Percentiles rank a stretch among this genome's conserved stretches.
Conservation (phyloP, 2,329 filamentous ascomycete genomes). For the Epichloe hybrida region DNA sequence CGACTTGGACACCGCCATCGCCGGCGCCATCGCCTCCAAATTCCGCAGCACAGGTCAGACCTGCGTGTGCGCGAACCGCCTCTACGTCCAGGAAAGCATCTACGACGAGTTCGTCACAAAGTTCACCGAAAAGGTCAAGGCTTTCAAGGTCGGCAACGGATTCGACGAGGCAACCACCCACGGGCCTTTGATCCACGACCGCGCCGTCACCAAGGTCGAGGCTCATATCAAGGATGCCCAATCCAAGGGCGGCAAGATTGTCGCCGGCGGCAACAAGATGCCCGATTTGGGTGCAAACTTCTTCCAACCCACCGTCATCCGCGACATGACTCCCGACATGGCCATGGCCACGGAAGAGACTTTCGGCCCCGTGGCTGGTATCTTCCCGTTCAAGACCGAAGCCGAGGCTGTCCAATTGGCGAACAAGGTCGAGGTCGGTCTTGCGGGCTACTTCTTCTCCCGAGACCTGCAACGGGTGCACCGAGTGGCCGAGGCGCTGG, state of each 20-base stretch:
- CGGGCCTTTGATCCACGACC: constrained; percentile 73
- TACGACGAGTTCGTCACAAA: constrained; percentile 61
- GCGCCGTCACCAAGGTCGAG: constrained; percentile 67
- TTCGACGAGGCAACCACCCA: constrained; percentile 61
- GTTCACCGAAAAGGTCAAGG: constrained; percentile 58
- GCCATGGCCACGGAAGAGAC: constrained; percentile 77
- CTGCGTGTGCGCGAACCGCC: constrained; percentile 78
- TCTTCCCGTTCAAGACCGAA: constrained; percentile 83
- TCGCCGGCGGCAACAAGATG: constrained; percentile 61
- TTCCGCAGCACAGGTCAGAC: constrained; percentile 94
- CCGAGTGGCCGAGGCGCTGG: constrained; percentile 54
- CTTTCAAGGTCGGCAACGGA: constrained; percentile 64
- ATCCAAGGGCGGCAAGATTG: constrained; percentile 60
- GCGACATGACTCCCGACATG: constrained; percentile 79
- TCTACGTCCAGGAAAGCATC: constrained; percentile 66
- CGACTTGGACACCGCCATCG: constrained; percentile 71
- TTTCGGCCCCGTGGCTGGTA: constrained; percentile 81
- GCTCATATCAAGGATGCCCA: constrained; percentile 68
- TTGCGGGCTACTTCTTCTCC: constrained; percentile 91
- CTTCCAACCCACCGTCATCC: constrained; percentile 79
- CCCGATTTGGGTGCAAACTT: constrained; percentile 71
- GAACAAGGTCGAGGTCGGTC: constrained; percentile 70
- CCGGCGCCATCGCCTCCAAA: constrained; percentile 73
- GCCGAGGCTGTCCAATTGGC: constrained; percentile 75
- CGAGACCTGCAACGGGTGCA: constrained; percentile 44